Evolutionary conservation across 2,329 filamentous ascomycete species (phyloP).

Genomic region (Fusarium acutatum): DNA sequence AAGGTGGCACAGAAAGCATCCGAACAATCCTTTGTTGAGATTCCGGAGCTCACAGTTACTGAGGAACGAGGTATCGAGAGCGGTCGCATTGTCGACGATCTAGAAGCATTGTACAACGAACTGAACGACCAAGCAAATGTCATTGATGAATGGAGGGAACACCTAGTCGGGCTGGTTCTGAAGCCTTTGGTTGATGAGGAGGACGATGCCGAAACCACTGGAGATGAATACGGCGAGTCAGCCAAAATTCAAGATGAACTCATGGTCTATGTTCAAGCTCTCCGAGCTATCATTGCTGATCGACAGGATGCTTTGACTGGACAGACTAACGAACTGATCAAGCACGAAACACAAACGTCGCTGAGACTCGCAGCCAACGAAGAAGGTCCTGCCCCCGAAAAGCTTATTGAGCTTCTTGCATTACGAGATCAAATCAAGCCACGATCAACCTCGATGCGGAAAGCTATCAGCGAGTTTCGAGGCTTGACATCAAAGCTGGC

Average conservation of each 20-base stretch:
- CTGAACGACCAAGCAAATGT: constrained; percentile 77
- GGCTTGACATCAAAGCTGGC: constrained; percentile 66
- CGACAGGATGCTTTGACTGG: constrained; percentile 80
- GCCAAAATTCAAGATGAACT: constrained; percentile 89
- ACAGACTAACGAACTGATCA: constrained; percentile 76
- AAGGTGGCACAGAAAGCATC: constrained; percentile 63
- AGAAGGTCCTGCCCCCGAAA: constrained; percentile 76
- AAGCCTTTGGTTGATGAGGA: constrained; percentile 86
- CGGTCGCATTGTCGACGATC: constrained; percentile 68
- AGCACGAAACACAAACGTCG: constrained; percentile 74
- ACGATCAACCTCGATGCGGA: constrained; percentile 72
- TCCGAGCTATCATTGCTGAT: constrained; percentile 81
- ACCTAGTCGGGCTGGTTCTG: constrained; percentile 75
- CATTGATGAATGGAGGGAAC: constrained; percentile 78
- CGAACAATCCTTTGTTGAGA: constrained; percentile 65
- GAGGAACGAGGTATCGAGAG: constrained; percentile 76
- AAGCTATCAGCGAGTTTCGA: constrained; percentile 74
- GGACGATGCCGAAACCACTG: constrained; percentile 75
- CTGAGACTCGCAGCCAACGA: constrained; percentile 67
- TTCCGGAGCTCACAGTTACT: constrained; percentile 65
- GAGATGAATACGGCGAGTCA: constrained; percentile 89
- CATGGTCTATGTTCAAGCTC: constrained; percentile 82
- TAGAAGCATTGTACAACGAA: constrained; percentile 70
- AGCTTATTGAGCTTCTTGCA: constrained; percentile 61
- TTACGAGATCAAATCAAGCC: constrained; percentile 60